These are phyloP conservation scores for Leccinum fallax DNA, from an alignment of 1,284 basidiomycete genomes.

Conservation along the genomic window DNA sequence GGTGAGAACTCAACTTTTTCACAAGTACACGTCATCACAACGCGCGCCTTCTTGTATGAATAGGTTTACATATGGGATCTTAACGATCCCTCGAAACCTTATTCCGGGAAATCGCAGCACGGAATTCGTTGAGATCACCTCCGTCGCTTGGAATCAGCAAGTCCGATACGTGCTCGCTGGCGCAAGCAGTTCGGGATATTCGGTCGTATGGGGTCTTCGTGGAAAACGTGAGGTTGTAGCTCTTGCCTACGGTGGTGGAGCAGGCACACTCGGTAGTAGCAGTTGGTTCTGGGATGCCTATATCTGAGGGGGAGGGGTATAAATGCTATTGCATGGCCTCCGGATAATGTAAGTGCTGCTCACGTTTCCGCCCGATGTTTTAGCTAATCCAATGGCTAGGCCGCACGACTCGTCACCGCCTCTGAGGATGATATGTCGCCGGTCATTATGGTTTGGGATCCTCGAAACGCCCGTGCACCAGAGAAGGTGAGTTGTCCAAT, in stretches of 20 bases:
- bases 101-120: slow-evolving; percentile 81
- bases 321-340: slow-evolving; percentile 99
- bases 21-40: slow-evolving; percentile 23
- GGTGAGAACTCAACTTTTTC: slow-evolving; percentile 43
- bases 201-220: slow-evolving; percentile 96
- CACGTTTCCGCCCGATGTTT: neutral
- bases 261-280: slow-evolving; percentile 67
- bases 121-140: slow-evolving; percentile 94
- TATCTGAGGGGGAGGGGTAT: slow-evolving; percentile 80
- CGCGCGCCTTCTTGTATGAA: neutral
- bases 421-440: slow-evolving; percentile 97
- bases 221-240: slow-evolving; percentile 94
- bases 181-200: slow-evolving; percentile 92
- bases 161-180: slow-evolving; percentile 95
- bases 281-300: slow-evolving; percentile 67
- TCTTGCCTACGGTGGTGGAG: slow-evolving; percentile 87
- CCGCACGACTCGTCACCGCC: slow-evolving; percentile 91
- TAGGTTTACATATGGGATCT: slow-evolving; percentile 85
- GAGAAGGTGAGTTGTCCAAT: slow-evolving; percentile 69
- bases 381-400: slow-evolving; percentile 47
- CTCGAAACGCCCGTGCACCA: slow-evolving; percentile 94
- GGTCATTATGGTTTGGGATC: slow-evolving; percentile 98
- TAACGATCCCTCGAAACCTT: slow-evolving; percentile 79
- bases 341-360: slow-evolving; percentile 74
- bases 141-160: slow-evolving; percentile 94